These are phyloP conservation scores for Filobasidium wieringae DNA, from an alignment of 768 basidiomycete species.

Conservation along the genomic window DNA sequence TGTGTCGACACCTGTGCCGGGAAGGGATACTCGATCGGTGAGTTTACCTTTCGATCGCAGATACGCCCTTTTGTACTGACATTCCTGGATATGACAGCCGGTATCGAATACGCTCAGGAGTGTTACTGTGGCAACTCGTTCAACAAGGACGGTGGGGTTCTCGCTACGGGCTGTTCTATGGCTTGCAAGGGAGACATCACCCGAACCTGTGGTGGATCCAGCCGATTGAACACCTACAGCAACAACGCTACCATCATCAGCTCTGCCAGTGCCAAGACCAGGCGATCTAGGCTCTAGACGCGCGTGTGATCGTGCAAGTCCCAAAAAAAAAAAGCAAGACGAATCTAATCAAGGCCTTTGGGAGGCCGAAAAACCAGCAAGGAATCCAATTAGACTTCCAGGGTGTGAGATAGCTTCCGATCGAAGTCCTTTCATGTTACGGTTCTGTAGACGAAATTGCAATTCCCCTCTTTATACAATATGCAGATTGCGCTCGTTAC, in stretches of 20 bases:
- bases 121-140: conserved; percentile 50
- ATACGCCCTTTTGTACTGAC: conserved; percentile 37
- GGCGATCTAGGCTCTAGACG: not conserved
- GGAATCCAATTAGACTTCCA: no score
- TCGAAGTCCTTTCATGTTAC: no score
- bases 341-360: no score
- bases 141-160: conserved; percentile 50
- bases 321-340: no score
- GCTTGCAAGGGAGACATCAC: conserved; percentile 52
- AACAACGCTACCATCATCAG: conserved; percentile 6
- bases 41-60: not conserved
- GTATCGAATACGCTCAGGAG: conserved; percentile 13
- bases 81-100: conserved; percentile 41
- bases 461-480: no score
- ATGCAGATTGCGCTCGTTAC: no score
- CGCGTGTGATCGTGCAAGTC: not conserved
- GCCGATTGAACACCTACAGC: conserved; percentile 21
- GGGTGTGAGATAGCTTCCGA: no score
- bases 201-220: conserved; percentile 26
- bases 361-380: no score
- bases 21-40: conserved; percentile 50
- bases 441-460: no score
- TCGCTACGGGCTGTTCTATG: conserved; percentile 54
- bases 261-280: not conserved
- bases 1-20: conserved; percentile 54